Conservation (phyloP, 2,329 filamentous ascomycete species). For the Rutstroemia sp. region DNA sequence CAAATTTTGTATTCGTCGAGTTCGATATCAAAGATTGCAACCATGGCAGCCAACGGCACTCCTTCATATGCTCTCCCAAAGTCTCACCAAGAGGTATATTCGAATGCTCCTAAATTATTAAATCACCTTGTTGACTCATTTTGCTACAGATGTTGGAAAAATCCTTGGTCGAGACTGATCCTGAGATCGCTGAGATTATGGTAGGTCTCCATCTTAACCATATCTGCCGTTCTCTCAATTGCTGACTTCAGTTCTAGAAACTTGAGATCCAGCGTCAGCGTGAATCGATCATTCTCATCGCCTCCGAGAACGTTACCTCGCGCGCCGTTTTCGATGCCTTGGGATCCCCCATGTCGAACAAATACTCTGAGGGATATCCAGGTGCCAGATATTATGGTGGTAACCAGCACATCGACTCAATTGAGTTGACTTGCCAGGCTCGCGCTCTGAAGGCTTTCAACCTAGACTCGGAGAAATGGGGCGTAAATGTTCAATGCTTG, state of each 20-base stretch:
- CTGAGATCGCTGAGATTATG: conserved; percentile 96
- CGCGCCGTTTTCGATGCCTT: conserved; percentile 97
- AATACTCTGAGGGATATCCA: conserved; percentile 98
- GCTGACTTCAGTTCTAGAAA: conserved; percentile 46
- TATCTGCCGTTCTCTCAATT: neutral
- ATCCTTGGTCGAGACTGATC: conserved; percentile 82
- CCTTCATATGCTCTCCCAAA: conserved; percentile 53
- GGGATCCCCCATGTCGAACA: conserved; percentile 93
- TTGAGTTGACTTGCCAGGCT: conserved; percentile 90
- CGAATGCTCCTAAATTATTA: neutral
- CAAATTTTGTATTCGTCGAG: neutral
- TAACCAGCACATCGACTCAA: conserved; percentile 97
- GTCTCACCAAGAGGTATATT: conserved; percentile 57
- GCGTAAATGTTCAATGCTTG: conserved; percentile 95
- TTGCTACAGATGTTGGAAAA: conserved; percentile 80
- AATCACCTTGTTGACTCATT: conserved; percentile 15
- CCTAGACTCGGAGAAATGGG: conserved; percentile 83
- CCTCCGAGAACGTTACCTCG: conserved; percentile 98
- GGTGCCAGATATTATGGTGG: conserved; percentile 98
- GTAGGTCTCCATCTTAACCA: conserved; percentile 43
- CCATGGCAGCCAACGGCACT: conserved; percentile 15
- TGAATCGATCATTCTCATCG: conserved; percentile 97
- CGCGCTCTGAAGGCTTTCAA: conserved; percentile 89
- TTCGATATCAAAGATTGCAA: conserved; percentile 5
- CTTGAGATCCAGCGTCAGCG: conserved; percentile 93